These are phyloP conservation scores for Thymus mandschuricus DNA, from an alignment of 257 asterid species.

Conservation along the genomic window DNA sequence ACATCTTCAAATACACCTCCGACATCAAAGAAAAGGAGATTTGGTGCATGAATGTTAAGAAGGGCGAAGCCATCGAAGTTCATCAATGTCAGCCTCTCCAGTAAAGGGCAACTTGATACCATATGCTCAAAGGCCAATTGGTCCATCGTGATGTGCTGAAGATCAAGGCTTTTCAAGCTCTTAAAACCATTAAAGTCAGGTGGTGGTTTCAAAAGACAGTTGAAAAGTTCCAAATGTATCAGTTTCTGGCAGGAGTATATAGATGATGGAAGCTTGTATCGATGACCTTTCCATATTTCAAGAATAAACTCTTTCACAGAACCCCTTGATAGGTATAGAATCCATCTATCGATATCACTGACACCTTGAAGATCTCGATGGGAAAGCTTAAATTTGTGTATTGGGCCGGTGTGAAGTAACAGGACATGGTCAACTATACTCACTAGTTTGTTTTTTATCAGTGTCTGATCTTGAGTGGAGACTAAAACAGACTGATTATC, in stretches of 20 bases:
- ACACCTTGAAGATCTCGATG: slow-evolving; percentile 94
- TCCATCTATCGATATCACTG: slow-evolving; percentile 88
- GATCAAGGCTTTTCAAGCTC: slow-evolving; percentile 87
- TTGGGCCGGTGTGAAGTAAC: slow-evolving; percentile 81
- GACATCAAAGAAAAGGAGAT: slow-evolving; percentile 89
- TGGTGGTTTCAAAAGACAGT: slow-evolving; percentile 84
- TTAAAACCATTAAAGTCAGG: slow-evolving; percentile 67
- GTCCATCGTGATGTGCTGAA: slow-evolving; percentile 96
- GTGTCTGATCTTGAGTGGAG: slow-evolving; percentile 75
- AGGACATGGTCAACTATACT: slow-evolving; percentile 85
- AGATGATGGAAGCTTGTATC: slow-evolving; percentile 88
- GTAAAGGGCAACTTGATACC: slow-evolving; percentile 73
- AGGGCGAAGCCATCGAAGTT: slow-evolving; percentile 86
- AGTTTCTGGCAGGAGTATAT: slow-evolving; percentile 70
- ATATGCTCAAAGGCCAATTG: slow-evolving; percentile 79
- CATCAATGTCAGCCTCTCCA: slow-evolving; percentile 89
- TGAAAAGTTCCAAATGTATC: slow-evolving; percentile 86
- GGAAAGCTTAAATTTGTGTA: slow-evolving; percentile 88
- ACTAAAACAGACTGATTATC: slow-evolving; percentile 81
- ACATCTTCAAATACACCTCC: slow-evolving; percentile 91
- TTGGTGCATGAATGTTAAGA: slow-evolving; percentile 78
- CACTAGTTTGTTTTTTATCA: slow-evolving; percentile 71
- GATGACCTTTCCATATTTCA: slow-evolving; percentile 97
- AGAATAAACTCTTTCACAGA: slow-evolving; percentile 76
- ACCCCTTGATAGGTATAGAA: slow-evolving; percentile 86